Evolutionary conservation across 1,284 basidiomycete species (phyloP).

Genomic region (Pascua sp.): DNA sequence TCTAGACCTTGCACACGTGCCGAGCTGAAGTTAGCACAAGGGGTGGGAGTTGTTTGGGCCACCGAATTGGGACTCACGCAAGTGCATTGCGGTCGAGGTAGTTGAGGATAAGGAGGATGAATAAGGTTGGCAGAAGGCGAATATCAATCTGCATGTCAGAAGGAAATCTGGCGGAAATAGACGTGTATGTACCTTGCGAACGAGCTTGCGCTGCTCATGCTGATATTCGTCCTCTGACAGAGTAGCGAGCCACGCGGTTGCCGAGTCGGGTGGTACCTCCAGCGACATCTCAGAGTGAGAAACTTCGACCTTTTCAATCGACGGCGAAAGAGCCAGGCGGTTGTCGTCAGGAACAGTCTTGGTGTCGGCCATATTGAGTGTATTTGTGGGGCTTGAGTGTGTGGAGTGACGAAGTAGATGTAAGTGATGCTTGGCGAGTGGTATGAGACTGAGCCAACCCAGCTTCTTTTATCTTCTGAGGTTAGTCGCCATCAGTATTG

Average conservation of each 20-base stretch:
- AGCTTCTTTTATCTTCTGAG: too few relatives aligned
- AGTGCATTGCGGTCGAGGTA: slow-evolving; percentile 45
- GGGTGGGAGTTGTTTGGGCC: not conserved
- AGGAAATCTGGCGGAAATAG: not conserved
- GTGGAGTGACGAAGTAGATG: too few relatives aligned
- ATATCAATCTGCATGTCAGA: slow-evolving; percentile 22
- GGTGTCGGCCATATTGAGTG: too few relatives aligned
- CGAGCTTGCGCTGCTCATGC: not conserved
- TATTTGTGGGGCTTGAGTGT: too few relatives aligned
- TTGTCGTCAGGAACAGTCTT: too few relatives aligned
- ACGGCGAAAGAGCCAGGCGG: too few relatives aligned
- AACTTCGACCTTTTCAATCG: too few relatives aligned
- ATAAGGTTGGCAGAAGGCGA: slow-evolving; percentile 24
- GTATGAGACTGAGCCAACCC: too few relatives aligned
- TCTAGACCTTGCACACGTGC: slow-evolving; percentile 21
- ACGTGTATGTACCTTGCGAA: not conserved
- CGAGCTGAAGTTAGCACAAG: slow-evolving; percentile 3
- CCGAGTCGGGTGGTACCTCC: too few relatives aligned
- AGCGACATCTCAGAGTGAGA: too few relatives aligned
- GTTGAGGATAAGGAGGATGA: slow-evolving; percentile 38
- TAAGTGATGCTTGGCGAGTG: too few relatives aligned
- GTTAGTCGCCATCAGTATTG: too few relatives aligned
- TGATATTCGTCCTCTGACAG: slow-evolving; percentile 1
- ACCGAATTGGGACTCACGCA: slow-evolving; percentile 8
- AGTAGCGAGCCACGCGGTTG: not conserved